Evolutionary conservation across 208 protist genomes (phyloP).

Genomic region (Crithidia sp.): DNA sequence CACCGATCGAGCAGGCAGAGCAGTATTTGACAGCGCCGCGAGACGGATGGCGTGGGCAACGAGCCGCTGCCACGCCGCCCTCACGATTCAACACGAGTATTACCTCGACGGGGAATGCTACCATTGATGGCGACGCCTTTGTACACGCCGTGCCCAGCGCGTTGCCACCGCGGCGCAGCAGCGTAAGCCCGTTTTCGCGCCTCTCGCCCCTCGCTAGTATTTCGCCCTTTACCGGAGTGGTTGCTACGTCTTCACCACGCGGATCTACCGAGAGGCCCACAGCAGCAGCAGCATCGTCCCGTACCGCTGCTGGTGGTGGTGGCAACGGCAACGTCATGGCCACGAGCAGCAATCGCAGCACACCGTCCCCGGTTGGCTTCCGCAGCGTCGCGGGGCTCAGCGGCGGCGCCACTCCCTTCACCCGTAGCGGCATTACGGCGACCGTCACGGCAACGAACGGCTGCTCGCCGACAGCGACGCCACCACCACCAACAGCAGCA

Average conservation of each 20-base stretch:
- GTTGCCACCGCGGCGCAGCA: conserved; percentile 1
- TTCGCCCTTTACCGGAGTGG: too few relatives aligned
- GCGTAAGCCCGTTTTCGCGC: not conserved
- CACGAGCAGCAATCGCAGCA: not conserved
- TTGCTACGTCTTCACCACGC: too few relatives aligned
- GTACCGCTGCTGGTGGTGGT: not conserved
- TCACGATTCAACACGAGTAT: too few relatives aligned
- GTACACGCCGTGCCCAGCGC: not conserved
- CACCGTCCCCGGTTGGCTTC: not conserved
- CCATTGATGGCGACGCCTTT: too few relatives aligned
- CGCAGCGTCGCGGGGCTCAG: conserved; percentile 1
- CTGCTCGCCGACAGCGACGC: not conserved
- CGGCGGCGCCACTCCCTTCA: not conserved
- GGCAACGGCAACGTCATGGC: not conserved
- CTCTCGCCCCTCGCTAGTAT: not conserved
- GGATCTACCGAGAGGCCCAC: too few relatives aligned
- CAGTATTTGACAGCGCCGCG: too few relatives aligned
- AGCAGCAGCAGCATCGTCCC: too few relatives aligned
- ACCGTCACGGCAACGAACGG: not conserved
- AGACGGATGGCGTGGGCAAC: too few relatives aligned
- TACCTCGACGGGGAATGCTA: too few relatives aligned
- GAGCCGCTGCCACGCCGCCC: too few relatives aligned
- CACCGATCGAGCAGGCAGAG: not conserved
- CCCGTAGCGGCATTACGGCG: not conserved
- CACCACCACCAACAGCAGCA: not conserved